A percentile compares a stretch with the other conserved stretches of the same genome.
phyloP scores from a whole-genome alignment of 257 asterid species.

The Solanum tarijense region DNA sequence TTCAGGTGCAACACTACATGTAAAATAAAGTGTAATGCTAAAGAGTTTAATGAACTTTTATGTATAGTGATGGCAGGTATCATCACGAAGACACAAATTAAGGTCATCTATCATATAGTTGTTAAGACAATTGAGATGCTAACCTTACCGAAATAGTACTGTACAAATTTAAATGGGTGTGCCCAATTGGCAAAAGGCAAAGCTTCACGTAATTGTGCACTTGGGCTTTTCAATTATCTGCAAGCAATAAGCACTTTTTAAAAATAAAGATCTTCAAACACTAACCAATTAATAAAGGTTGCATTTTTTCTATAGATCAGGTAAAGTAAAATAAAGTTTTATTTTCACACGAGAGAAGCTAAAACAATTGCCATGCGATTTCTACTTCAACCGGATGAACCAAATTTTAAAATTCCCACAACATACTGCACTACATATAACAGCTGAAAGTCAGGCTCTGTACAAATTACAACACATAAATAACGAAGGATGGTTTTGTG shows the following conservation, averaged over 20 bases:
- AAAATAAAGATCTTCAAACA: not conserved
- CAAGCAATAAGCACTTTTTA: not conserved
- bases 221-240: not conserved
- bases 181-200: not conserved
- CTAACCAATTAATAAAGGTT: not conserved
- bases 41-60: not conserved
- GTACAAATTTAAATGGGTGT: not conserved
- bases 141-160: not conserved
- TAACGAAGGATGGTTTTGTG: not conserved
- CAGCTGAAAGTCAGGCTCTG: not conserved
- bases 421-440: not conserved
- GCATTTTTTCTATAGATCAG: not conserved
- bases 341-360: not conserved
- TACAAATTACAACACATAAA: not conserved
- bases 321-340: not conserved
- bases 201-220: not conserved
- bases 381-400: not conserved
- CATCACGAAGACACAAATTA: not conserved
- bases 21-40: not conserved
- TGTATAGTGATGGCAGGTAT: not conserved
- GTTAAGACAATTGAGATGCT: not conserved
- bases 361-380: not conserved
- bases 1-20: not conserved
- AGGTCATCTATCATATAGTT: not conserved
- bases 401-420: not conserved